Percentiles rank a stretch among this genome's conserved stretches.
phyloP scores from a whole-genome alignment of 2,329 filamentous ascomycete genomes.

The Acrocalymma vagum region DNA sequence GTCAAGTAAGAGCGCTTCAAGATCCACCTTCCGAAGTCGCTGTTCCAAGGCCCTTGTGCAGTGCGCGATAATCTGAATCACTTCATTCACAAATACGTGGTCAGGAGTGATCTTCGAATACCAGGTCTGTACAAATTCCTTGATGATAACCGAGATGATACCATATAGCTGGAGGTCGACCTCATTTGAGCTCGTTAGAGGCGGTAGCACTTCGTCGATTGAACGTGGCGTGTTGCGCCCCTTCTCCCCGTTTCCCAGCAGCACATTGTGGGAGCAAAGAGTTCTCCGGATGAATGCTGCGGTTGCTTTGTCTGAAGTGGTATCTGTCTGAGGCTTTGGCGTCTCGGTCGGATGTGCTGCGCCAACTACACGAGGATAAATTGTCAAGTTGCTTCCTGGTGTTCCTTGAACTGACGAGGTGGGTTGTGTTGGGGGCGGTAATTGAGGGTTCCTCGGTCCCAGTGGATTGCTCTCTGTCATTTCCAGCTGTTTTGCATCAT shows the following conservation, averaged over 20 bases:
- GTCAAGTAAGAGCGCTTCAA: conserved; percentile 84
- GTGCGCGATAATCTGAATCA: conserved; percentile 90
- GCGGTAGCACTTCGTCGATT: conserved; percentile 84
- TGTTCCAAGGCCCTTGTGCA: conserved; percentile 89
- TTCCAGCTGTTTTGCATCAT: conserved; percentile 25
- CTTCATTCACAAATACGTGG: conserved; percentile 84
- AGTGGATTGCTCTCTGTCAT: conserved; percentile 39
- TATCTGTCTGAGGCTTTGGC: conserved; percentile 40
- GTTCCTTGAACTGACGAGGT: conserved; percentile 15
- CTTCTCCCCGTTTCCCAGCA: conserved; percentile 60
- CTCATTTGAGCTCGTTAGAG: conserved; percentile 92
- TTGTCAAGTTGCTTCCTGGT: conserved; percentile 19
- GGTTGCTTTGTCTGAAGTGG: conserved; percentile 80
- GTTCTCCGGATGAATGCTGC: conserved; percentile 81
- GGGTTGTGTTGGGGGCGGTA: conserved; percentile 30
- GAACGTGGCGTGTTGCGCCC: conserved; percentile 67
- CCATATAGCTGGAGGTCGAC: conserved; percentile 94
- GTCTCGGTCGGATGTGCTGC: conserved; percentile 26
- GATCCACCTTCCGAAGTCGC: conserved; percentile 80
- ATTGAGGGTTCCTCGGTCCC: conserved; percentile 27
- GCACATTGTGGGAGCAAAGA: conserved; percentile 74
- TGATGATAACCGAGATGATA: conserved; percentile 86
- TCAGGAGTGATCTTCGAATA: conserved; percentile 93
- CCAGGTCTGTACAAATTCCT: conserved; percentile 92
- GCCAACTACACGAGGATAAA: conserved; percentile 22